Percentiles rank a stretch among this genome's conserved stretches.
Evolutionary conservation across 2,329 filamentous ascomycete species (phyloP).

Genomic region (Colletotrichum costaricense): DNA sequence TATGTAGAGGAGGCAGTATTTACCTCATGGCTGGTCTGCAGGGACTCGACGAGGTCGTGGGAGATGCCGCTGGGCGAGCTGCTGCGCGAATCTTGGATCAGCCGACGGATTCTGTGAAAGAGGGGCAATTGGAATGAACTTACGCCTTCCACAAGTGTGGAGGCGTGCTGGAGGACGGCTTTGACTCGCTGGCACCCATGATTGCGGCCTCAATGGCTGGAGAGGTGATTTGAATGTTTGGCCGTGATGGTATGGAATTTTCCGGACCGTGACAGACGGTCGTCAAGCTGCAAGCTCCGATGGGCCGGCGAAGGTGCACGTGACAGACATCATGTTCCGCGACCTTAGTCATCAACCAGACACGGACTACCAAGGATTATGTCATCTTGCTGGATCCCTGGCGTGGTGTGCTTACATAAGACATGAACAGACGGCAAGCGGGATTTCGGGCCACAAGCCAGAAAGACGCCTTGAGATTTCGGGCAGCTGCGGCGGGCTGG

Average conservation of each 20-base stretch:
- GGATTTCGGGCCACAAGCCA: not conserved
- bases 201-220: slow-evolving; percentile 46
- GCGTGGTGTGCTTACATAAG: not conserved
- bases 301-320: slow-evolving; percentile 30
- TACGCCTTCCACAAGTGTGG: slow-evolving; percentile 68
- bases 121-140: slow-evolving; percentile 41
- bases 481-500: not conserved
- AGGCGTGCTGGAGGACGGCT: slow-evolving; percentile 56
- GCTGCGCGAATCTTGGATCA: slow-evolving; percentile 43
- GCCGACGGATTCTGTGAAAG: not conserved
- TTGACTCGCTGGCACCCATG: slow-evolving; percentile 70
- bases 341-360: not conserved
- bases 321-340: not conserved
- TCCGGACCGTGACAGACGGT: slow-evolving; percentile 34
- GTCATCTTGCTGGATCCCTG: not conserved
- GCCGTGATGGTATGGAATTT: slow-evolving; percentile 38
- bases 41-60: slow-evolving; percentile 81
- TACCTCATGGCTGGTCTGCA: slow-evolving; percentile 90
- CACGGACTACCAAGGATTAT: not conserved
- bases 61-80: slow-evolving; percentile 71
- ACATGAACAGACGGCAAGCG: no score
- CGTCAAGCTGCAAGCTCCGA: slow-evolving; percentile 36
- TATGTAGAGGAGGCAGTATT: slow-evolving; percentile 33
- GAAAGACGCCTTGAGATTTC: not conserved
- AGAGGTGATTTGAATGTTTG: slow-evolving; percentile 32